These are phyloP conservation scores for Neurospora africana DNA, from an alignment of 495 filamentous ascomycete genomes.

Conservation along the genomic window DNA sequence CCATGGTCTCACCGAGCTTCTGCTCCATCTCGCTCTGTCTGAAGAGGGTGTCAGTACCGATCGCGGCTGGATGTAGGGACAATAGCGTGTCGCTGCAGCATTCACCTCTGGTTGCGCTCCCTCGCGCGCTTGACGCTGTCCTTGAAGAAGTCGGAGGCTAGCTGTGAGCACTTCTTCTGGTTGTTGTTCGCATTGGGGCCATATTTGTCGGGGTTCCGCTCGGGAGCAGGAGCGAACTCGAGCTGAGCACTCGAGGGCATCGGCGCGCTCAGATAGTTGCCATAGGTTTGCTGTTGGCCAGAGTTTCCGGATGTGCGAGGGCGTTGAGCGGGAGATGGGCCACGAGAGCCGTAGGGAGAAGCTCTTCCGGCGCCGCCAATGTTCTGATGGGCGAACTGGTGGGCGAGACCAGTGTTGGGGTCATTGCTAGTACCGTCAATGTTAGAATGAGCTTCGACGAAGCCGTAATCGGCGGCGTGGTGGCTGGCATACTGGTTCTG, in stretches of 20 bases:
- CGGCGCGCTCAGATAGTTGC: slow-evolving; percentile 52
- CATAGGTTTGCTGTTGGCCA: slow-evolving; percentile 47
- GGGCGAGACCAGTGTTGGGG: slow-evolving; percentile 75
- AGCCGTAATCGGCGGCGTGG: slow-evolving; percentile 23
- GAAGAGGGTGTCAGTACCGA: slow-evolving; percentile 1
- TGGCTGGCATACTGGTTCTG: slow-evolving; percentile 28
- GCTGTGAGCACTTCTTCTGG: slow-evolving; percentile 63
- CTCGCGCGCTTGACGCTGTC: slow-evolving; percentile 87
- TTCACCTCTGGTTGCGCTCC: slow-evolving; percentile 82
- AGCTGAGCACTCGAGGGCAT: slow-evolving; percentile 41
- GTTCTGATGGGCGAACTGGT: slow-evolving; percentile 97
- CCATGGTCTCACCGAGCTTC: slow-evolving; percentile 59
- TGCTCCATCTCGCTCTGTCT: slow-evolving; percentile 88
- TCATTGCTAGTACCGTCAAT: slow-evolving; percentile 47
- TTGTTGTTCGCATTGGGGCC: slow-evolving; percentile 52
- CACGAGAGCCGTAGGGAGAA: slow-evolving; percentile 54
- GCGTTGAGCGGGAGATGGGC: slow-evolving; percentile 60
- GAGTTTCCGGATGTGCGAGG: slow-evolving; percentile 66
- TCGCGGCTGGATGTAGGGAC: background rate
- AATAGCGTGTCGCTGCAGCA: background rate
- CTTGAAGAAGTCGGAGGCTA: slow-evolving; percentile 86
- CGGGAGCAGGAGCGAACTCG: slow-evolving; percentile 49
- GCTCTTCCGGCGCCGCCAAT: slow-evolving; percentile 57
- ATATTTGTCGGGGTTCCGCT: slow-evolving; percentile 68
- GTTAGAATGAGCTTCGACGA: slow-evolving; percentile 49